phyloP scores from a whole-genome alignment of 164 flowering plant species.

The Cinnamomum micranthum region DNA sequence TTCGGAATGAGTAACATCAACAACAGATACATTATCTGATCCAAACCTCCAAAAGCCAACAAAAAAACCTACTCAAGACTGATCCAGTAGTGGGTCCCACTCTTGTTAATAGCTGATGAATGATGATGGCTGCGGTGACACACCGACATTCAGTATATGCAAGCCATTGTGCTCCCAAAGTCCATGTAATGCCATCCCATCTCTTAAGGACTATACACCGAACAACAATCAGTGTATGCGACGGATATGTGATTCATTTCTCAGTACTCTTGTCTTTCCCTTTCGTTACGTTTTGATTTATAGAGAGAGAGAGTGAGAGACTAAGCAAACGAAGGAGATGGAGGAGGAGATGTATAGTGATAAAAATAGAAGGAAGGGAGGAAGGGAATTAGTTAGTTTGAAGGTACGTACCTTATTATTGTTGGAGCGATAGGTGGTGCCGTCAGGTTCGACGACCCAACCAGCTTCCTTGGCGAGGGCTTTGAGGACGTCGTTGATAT shows the following conservation, averaged over 20 bases:
- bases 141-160: background rate
- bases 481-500: conserved; percentile 58
- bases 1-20: background rate
- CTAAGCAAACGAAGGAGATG: no score
- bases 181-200: background rate
- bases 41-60: background rate
- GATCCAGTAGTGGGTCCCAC: background rate
- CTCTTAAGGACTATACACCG: background rate
- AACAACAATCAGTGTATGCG: background rate
- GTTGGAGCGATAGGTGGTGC: conserved; percentile 49
- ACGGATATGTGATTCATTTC: background rate
- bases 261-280: no score
- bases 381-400: no score
- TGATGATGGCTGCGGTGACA: background rate
- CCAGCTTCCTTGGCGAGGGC: conserved; percentile 52
- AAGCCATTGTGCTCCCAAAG: background rate
- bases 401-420: background rate
- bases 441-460: conserved; percentile 53
- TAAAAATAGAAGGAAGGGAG: no score
- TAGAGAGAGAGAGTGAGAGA: background rate
- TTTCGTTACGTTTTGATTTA: no score
- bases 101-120: background rate
- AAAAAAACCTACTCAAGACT: background rate
- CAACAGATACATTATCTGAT: background rate
- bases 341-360: no score